Base-by-base conservation (phyloP, 176 grass and related monocot species). In the Puya raimondii region DNA sequence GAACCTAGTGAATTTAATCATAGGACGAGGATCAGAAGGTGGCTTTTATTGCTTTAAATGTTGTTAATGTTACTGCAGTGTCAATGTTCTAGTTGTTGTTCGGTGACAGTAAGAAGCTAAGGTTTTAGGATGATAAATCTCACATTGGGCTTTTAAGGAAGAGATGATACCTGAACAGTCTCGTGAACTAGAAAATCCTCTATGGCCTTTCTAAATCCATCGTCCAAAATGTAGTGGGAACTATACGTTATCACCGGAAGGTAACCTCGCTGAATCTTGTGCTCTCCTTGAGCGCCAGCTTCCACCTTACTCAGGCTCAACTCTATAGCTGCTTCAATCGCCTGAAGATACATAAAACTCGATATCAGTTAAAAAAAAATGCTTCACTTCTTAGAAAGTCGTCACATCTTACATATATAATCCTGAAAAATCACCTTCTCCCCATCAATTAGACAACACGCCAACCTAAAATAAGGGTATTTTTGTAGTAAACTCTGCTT, bases 211-310 rank as follows among this genome's bases (percentile, higher is more conserved):
- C 49, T 81, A 74, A 99, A 93, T 74, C 80, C 94, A 80, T 88
- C 81, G 70, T 99, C 78, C 64, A 81, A 77, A 33, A 93, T 88
- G 78, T 99, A 91, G 64, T 93, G 94, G 63, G 82, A 88, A 69
- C 89, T 99, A 57, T 88, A 93, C 72, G 89, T 93, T 78, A 87
- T 85, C 66, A 93, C 87, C 50, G 94, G 89, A 81, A 99, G 89
- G 66, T 90, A 99, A 81, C 94, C 94, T 63, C 94, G 85, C 72
- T 99, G 94, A 78, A 99, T 86, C 74, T 99, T 99, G 72, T 99
- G 94, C 75, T 99, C 94, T 80, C 89, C 94, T 67, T 99, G 94
- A 49, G 89, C 94, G 83, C 89, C 94, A 51, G 94, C 94, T 68
- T 99, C 94, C 33, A 93, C 94, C 70, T 83, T 93, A 84, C 80